Conservation (phyloP, 2,329 filamentous ascomycete species). For the Ophiocordyceps sinensis region DNA sequence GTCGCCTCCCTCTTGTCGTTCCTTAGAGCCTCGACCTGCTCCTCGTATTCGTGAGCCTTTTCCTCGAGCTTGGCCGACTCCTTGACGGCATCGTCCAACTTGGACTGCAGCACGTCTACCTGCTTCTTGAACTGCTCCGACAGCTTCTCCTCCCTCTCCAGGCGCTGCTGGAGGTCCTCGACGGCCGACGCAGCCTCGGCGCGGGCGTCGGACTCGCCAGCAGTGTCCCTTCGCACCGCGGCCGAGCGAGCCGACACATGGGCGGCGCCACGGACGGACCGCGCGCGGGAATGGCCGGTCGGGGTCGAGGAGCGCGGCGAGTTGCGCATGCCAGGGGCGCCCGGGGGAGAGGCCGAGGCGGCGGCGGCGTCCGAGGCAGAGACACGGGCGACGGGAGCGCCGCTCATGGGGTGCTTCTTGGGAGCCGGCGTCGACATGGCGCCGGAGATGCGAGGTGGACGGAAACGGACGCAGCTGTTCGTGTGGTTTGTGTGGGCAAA, state of each 20-base stretch:
- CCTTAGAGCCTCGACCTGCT: slow-evolving; percentile 64
- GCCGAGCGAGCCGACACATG: slow-evolving; percentile 62
- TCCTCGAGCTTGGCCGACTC: slow-evolving; percentile 85
- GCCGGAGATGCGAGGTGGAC: slow-evolving; percentile 1
- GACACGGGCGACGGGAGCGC: slow-evolving; percentile 24
- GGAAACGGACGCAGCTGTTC: neutral
- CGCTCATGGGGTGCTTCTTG: slow-evolving; percentile 37
- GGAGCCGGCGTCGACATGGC: slow-evolving; percentile 36
- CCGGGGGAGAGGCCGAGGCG: slow-evolving; percentile 15
- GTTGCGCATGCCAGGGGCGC: slow-evolving; percentile 22
- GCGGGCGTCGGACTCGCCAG: slow-evolving; percentile 54
- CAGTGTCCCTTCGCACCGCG: slow-evolving; percentile 41
- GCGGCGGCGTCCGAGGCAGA: slow-evolving; percentile 22
- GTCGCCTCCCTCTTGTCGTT: slow-evolving; percentile 76
- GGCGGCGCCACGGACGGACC: slow-evolving; percentile 50
- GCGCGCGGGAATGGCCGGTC: slow-evolving; percentile 35
- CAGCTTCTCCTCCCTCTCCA: slow-evolving; percentile 64
- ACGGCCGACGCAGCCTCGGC: slow-evolving; percentile 67
- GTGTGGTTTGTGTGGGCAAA: neutral
- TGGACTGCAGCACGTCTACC: slow-evolving; percentile 67
- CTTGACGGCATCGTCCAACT: slow-evolving; percentile 68
- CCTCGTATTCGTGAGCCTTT: slow-evolving; percentile 70
- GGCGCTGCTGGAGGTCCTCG: slow-evolving; percentile 70
- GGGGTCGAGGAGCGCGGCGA: slow-evolving; percentile 29
- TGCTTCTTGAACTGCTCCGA: slow-evolving; percentile 76